These are phyloP conservation scores for Hortaea werneckii DNA, from an alignment of 2,329 filamentous ascomycete species.

Conservation along the genomic window DNA sequence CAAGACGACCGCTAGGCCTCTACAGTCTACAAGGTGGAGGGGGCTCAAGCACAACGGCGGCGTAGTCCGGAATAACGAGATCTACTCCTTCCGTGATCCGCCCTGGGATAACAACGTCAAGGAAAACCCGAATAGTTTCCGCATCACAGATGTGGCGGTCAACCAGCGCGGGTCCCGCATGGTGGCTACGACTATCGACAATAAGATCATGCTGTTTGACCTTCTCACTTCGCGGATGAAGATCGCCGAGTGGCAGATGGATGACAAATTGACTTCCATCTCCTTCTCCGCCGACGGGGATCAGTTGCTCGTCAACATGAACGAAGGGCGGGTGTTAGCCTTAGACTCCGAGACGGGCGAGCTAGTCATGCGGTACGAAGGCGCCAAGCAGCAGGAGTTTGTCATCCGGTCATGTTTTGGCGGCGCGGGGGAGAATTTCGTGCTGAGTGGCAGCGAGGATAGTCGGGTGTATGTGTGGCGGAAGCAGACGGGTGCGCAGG, in stretches of 20 bases:
- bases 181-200: slow-evolving; percentile 63
- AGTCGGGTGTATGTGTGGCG: slow-evolving; percentile 80
- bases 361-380: slow-evolving; percentile 65
- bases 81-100: slow-evolving; percentile 38
- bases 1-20: slow-evolving; percentile 54
- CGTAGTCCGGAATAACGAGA: slow-evolving; percentile 18
- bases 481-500: slow-evolving; percentile 64
- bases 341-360: slow-evolving; percentile 65
- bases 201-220: slow-evolving; percentile 72
- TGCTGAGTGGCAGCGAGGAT: slow-evolving; percentile 82
- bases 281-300: slow-evolving; percentile 72
- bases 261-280: slow-evolving; percentile 65
- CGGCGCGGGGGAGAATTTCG: slow-evolving; percentile 83
- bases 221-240: slow-evolving; percentile 54
- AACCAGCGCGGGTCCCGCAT: slow-evolving; percentile 71
- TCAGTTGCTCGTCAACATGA: slow-evolving; percentile 72
- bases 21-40: slow-evolving; percentile 15
- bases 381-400: slow-evolving; percentile 63
- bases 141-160: slow-evolving; percentile 77
- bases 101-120: slow-evolving; percentile 43
- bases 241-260: slow-evolving; percentile 61
- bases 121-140: slow-evolving; percentile 47
- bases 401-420: slow-evolving; percentile 79
- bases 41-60: slow-evolving; percentile 4
- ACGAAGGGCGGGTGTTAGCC: slow-evolving; percentile 65